These are phyloP conservation scores for Naumovozyma dairenensis DNA, from an alignment of 805 yeast genomes.

Conservation along the genomic window DNA sequence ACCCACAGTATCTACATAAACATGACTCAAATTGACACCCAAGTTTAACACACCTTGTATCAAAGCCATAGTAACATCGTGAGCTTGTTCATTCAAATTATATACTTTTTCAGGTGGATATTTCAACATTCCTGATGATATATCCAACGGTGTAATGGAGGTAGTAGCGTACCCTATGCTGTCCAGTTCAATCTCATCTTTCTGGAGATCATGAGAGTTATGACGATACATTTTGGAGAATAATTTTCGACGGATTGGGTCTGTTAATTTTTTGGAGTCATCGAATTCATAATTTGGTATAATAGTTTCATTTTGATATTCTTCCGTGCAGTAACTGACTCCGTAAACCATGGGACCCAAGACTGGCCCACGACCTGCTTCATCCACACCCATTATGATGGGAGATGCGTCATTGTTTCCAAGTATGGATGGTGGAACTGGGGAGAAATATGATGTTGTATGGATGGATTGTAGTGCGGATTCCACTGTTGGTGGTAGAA, in stretches of 20 bases:
- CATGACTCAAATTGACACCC: conserved; percentile 57
- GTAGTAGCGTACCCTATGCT: conserved; percentile 85
- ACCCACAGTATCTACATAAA: conserved; percentile 93
- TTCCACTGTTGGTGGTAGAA: conserved; percentile 25
- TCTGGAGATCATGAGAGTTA: conserved; percentile 21
- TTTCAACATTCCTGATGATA: conserved; percentile 78
- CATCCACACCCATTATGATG: conserved; percentile 80
- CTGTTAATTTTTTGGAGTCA: conserved; percentile 83
- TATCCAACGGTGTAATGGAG: conserved; percentile 77
- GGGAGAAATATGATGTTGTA: conserved; percentile 41
- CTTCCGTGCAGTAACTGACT: conserved; percentile 59
- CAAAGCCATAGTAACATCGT: conserved; percentile 78
- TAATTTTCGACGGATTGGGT: conserved; percentile 52
- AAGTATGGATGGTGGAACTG: conserved; percentile 35
- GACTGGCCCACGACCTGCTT: conserved; percentile 98
- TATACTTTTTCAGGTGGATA: conserved; percentile 39
- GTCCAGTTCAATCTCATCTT: conserved; percentile 32
- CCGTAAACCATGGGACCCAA: conserved; percentile 98
- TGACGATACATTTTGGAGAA: conserved; percentile 49
- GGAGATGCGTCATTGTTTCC: conserved; percentile 29
- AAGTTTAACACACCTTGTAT: conserved; percentile 53
- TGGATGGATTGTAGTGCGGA: conserved; percentile 17
- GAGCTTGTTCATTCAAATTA: conserved; percentile 92
- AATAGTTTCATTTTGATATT: conserved; percentile 36
- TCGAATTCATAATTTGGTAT: conserved; percentile 71